Percentiles rank a stretch among this genome's conserved stretches.
phyloP scores from a whole-genome alignment of 805 yeast genomes.

The Pichia thaimueangensis region DNA sequence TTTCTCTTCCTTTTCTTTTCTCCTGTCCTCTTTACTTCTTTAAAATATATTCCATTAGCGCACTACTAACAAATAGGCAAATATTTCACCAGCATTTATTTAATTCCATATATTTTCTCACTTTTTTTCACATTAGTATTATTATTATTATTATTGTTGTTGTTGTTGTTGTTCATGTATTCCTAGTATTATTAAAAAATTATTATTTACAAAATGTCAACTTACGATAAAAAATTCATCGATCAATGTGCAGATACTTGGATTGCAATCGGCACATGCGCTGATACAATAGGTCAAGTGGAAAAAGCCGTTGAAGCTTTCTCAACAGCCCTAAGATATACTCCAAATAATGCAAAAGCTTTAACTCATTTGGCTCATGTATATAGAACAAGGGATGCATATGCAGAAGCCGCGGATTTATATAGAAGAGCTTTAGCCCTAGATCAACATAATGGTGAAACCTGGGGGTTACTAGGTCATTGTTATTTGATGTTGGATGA shows the following conservation, averaged over 20 bases:
- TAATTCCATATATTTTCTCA: too few relatives aligned
- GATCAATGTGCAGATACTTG: constrained; percentile 74
- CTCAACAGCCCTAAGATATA: constrained; percentile 79
- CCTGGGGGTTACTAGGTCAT: constrained; percentile 96
- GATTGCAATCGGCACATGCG: constrained; percentile 83
- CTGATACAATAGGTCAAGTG: constrained; percentile 82
- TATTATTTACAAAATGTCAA: constrained; percentile 14
- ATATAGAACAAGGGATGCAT: constrained; percentile 83
- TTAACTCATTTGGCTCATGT: constrained; percentile 81
- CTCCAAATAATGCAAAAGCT: constrained; percentile 81
- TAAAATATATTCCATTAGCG: too few relatives aligned
- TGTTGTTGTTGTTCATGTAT: too few relatives aligned
- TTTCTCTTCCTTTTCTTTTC: too few relatives aligned
- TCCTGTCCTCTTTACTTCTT: too few relatives aligned
- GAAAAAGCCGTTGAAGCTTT: constrained; percentile 86
- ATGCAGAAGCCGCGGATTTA: constrained; percentile 89
- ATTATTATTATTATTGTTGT: too few relatives aligned
- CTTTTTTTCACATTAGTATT: too few relatives aligned
- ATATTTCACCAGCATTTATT: too few relatives aligned
- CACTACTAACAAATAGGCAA: too few relatives aligned
- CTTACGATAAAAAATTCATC: constrained; percentile 28
- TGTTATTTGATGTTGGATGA: constrained; percentile 97
- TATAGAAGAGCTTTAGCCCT: constrained; percentile 81
- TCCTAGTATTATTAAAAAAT: too few relatives aligned
- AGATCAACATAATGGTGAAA: constrained; percentile 86